Evolutionary conservation across 305 asterid species (phyloP).

Genomic region (Coffea humblotiana): DNA sequence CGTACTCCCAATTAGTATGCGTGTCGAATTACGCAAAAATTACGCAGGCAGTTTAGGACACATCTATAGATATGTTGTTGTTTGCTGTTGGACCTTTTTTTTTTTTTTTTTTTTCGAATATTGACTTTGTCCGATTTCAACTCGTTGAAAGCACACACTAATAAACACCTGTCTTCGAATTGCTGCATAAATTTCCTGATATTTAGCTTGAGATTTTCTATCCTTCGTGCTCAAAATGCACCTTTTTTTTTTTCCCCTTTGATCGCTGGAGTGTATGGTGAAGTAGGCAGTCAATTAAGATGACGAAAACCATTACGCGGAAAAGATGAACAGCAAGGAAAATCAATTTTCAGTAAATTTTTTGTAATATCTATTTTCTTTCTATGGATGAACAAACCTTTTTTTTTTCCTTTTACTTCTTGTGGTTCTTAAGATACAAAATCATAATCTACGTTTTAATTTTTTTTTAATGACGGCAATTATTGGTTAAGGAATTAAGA

Average conservation of each 20-base stretch:
- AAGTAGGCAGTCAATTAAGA: not conserved
- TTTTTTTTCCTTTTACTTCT: too few relatives aligned
- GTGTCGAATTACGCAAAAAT: slow-evolving; percentile 3
- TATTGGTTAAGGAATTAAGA: too few relatives aligned
- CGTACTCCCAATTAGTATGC: not conserved
- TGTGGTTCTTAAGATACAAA: too few relatives aligned
- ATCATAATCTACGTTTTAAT: too few relatives aligned
- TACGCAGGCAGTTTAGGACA: slow-evolving; percentile 16
- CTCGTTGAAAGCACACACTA: not conserved
- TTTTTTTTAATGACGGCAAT: too few relatives aligned
- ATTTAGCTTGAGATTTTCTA: not conserved
- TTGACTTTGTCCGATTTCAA: not conserved
- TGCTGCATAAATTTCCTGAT: not conserved
- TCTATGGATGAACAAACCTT: too few relatives aligned
- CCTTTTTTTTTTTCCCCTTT: not conserved
- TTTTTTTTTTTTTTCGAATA: too few relatives aligned
- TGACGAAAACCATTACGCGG: too few relatives aligned
- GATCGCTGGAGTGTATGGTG: not conserved
- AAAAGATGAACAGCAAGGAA: too few relatives aligned
- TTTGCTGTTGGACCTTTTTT: too few relatives aligned
- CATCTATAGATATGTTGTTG: not conserved
- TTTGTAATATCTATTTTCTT: too few relatives aligned
- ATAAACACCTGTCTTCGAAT: not conserved
- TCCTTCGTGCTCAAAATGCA: not conserved
- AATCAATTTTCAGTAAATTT: too few relatives aligned